phyloP scores from a whole-genome alignment of 139 green algal genomes.

The Micractinium conductrix region DNA sequence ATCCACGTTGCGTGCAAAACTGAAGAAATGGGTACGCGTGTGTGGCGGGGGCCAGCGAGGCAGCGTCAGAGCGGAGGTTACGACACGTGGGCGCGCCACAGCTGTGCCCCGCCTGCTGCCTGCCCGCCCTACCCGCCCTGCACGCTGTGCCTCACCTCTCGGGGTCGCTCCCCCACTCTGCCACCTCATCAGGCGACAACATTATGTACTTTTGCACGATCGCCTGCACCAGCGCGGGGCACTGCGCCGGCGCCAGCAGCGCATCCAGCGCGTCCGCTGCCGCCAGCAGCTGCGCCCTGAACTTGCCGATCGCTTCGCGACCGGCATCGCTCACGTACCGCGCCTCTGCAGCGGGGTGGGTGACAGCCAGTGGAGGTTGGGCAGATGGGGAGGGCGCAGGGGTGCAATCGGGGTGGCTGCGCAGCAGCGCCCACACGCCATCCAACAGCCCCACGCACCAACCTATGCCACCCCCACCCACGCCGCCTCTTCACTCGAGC shows the following conservation, averaged over 20 bases:
- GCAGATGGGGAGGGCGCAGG: neutral
- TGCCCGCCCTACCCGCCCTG: neutral
- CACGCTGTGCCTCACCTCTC: slow-evolving; percentile 26
- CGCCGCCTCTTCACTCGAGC: no score
- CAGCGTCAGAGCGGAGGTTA: neutral
- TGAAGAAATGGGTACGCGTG: no score
- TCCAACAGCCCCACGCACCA: neutral
- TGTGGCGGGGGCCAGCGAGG: no score
- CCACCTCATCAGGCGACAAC: slow-evolving; percentile 74
- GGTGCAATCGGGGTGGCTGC: neutral
- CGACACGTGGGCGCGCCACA: no score
- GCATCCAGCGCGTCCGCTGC: slow-evolving; percentile 44
- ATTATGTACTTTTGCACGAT: slow-evolving; percentile 75
- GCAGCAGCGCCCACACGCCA: neutral
- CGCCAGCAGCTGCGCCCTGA: slow-evolving; percentile 1
- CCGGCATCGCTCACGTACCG: slow-evolving; percentile 9
- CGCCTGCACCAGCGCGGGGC: slow-evolving; percentile 36
- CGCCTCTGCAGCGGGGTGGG: slow-evolving; percentile 1
- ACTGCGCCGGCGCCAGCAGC: slow-evolving; percentile 39
- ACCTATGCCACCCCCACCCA: neutral
- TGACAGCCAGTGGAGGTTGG: neutral
- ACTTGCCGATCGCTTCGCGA: neutral
- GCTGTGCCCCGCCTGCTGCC: no score
- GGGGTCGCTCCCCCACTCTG: slow-evolving; percentile 75
- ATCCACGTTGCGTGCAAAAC: slow-evolving; percentile 63